phyloP scores from a whole-genome alignment of 208 protist genomes.

The Crithidia fasciculata region DNA sequence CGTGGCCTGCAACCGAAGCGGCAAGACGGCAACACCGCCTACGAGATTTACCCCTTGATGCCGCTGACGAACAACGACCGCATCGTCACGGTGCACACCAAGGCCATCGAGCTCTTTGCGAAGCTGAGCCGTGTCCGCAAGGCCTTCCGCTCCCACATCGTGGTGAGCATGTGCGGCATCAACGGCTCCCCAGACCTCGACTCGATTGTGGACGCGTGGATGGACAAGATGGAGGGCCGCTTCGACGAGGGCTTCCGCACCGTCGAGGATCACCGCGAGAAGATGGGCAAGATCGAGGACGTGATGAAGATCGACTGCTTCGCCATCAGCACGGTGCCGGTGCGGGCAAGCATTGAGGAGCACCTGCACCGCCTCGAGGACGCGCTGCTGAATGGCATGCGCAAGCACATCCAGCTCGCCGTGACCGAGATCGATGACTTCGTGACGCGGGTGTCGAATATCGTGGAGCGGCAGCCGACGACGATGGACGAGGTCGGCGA shows the following conservation, averaged over 20 bases:
- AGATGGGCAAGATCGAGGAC: constrained; percentile 91
- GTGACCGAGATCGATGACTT: constrained; percentile 89
- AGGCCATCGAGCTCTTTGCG: constrained; percentile 93
- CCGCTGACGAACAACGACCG: constrained; percentile 81
- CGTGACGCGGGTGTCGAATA: constrained; percentile 85
- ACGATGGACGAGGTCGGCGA: constrained; percentile 94
- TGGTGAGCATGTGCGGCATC: constrained; percentile 89
- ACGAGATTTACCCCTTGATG: constrained; percentile 93
- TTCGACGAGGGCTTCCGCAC: constrained; percentile 90
- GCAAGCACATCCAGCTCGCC: constrained; percentile 65
- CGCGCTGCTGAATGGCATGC: constrained; percentile 86
- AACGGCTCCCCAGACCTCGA: constrained; percentile 91
- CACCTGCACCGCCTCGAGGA: constrained; percentile 92
- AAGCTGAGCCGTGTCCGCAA: constrained; percentile 90
- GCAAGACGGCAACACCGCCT: constrained; percentile 49
- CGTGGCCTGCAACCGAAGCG: constrained; percentile 89
- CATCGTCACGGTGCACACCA: constrained; percentile 90
- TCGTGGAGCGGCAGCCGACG: constrained; percentile 89
- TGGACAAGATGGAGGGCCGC: constrained; percentile 49
- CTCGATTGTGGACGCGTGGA: constrained; percentile 84
- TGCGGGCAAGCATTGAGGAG: constrained; percentile 94
- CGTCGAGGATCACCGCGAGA: constrained; percentile 86
- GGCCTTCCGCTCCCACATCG: constrained; percentile 84
- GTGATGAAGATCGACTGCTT: constrained; percentile 94
- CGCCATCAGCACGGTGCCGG: constrained; percentile 87